A percentile compares a stretch with the other conserved stretches of the same genome.
Conservation (phyloP, 768 basidiomycete species). For the Kwoniella newhampshirensis region DNA sequence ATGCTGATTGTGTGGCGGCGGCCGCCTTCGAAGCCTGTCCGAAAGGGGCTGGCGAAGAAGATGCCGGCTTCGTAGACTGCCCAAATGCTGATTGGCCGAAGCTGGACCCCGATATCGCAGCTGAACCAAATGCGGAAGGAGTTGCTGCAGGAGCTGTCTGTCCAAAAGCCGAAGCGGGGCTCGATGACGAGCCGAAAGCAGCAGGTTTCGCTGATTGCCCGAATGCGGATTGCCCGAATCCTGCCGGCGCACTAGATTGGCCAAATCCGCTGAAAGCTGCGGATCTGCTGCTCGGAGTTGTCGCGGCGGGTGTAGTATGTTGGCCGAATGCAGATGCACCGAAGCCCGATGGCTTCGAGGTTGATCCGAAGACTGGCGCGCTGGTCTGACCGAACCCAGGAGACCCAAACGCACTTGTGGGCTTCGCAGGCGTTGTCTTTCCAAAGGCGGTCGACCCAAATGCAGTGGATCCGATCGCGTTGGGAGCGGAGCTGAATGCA, state of each 20-base stretch:
- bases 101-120: slow-evolving; percentile 1
- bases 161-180: not conserved
- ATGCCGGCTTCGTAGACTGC: slow-evolving; percentile 20
- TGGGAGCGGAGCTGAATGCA: slow-evolving; percentile 6
- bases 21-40: slow-evolving; percentile 36
- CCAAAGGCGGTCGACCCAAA: slow-evolving; percentile 15
- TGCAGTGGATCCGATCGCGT: slow-evolving; percentile 32
- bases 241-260: not conserved
- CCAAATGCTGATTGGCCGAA: slow-evolving; percentile 51
- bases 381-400: slow-evolving; percentile 32
- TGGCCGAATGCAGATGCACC: slow-evolving; percentile 19
- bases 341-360: slow-evolving; percentile 13
- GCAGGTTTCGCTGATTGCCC: slow-evolving; percentile 25
- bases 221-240: slow-evolving; percentile 25
- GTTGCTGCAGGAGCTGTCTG: slow-evolving; percentile 17
- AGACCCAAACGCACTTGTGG: slow-evolving; percentile 24
- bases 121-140: slow-evolving; percentile 16
- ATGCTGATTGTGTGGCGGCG: slow-evolving; percentile 26
- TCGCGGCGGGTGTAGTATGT: not conserved
- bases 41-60: slow-evolving; percentile 55
- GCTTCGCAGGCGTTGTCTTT: slow-evolving; percentile 5
- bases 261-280: slow-evolving; percentile 7
- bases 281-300: slow-evolving; percentile 4
- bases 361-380: slow-evolving; percentile 29
- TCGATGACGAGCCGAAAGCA: slow-evolving; percentile 19